Conservation (phyloP, 2,329 filamentous ascomycete genomes). For the Microsporum ferrugineum region DNA sequence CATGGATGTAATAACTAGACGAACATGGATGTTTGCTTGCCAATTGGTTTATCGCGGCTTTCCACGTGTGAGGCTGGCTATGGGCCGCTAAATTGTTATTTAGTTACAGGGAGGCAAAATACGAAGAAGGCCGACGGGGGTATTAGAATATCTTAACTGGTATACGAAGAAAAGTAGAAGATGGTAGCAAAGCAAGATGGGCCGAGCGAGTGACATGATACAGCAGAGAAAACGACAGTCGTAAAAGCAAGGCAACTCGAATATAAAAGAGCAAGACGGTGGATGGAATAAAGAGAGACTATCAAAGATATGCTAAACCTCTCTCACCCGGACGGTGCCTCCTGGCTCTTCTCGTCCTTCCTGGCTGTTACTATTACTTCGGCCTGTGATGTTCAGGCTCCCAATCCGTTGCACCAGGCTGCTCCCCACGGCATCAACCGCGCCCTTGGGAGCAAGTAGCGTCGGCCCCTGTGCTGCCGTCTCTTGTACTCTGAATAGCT, state of each 20-base stretch:
- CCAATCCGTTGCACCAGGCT: constrained; percentile 81
- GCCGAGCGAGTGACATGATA: neutral
- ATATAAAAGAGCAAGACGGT: neutral
- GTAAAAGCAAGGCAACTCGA: neutral
- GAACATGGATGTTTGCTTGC: neutral
- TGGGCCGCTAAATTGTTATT: neutral
- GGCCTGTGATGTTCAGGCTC: constrained; percentile 58
- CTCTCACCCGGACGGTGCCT: constrained; percentile 24
- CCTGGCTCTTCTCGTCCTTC: constrained; percentile 22
- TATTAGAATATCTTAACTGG: neutral
- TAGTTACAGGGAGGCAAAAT: neutral
- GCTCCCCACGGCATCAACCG: constrained; percentile 85
- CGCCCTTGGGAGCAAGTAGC: constrained; percentile 72
- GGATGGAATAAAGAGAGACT: neutral
- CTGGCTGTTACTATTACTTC: constrained; percentile 24
- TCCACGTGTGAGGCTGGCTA: neutral
- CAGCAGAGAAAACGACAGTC: neutral
- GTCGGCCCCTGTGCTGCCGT: constrained; percentile 68
- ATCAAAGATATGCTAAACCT: constrained; percentile 21
- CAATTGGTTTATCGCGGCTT: neutral
- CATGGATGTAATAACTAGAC: neutral
- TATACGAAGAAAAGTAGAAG: neutral
- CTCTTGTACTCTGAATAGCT: constrained; percentile 81
- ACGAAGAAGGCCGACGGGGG: neutral
- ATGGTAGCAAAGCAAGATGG: neutral